Evolutionary conservation across 257 asterid genomes (phyloP).

Genomic region (Cynanchum wilfordii): DNA sequence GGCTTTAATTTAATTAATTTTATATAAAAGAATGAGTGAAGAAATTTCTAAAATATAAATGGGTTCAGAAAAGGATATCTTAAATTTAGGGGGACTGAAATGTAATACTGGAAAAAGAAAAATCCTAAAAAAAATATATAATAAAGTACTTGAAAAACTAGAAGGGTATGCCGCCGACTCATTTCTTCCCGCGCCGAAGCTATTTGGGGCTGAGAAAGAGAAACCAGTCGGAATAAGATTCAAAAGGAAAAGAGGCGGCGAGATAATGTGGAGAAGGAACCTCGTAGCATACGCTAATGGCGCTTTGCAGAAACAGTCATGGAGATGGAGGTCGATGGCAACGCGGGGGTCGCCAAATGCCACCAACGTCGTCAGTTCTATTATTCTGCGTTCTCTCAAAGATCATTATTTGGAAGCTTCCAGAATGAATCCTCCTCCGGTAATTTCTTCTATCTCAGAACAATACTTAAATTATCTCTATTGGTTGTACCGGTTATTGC

Average conservation of each 20-base stretch:
- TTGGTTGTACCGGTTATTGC: no score
- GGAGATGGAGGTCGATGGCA: slow-evolving; percentile 35
- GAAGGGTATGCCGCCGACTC: neutral
- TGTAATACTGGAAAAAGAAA: neutral
- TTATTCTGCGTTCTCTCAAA: slow-evolving; percentile 83
- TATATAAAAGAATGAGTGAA: no score
- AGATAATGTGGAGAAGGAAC: slow-evolving; percentile 47
- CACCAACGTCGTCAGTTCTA: slow-evolving; percentile 53
- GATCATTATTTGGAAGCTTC: slow-evolving; percentile 83
- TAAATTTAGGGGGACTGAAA: neutral
- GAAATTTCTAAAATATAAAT: neutral
- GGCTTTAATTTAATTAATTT: no score
- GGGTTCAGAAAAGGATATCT: neutral
- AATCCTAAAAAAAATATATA: neutral
- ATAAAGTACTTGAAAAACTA: neutral
- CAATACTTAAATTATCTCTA: neutral
- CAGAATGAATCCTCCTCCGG: slow-evolving; percentile 91
- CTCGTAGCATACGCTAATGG: slow-evolving; percentile 31
- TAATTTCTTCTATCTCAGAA: slow-evolving; percentile 16
- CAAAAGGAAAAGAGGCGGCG: neutral
- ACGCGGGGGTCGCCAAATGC: slow-evolving; percentile 41
- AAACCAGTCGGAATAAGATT: neutral
- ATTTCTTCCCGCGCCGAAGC: neutral
- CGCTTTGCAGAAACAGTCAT: slow-evolving; percentile 29
- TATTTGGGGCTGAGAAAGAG: neutral